Evolutionary conservation across 2,329 filamentous ascomycete genomes (phyloP).

Genomic region (Blumeria graminis): DNA sequence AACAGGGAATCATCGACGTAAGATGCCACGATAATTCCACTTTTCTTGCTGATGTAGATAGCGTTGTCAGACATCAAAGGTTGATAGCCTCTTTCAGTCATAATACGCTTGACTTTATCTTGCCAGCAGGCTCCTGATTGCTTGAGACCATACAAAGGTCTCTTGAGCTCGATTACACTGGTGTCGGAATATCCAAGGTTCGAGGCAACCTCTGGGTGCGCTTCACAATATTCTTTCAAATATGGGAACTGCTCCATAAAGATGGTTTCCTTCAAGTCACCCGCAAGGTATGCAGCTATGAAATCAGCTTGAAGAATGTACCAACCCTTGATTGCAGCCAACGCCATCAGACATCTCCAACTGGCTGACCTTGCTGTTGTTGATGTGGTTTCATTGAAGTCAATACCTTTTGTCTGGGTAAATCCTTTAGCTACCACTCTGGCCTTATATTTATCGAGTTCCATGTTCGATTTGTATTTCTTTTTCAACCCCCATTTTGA

Average conservation of each 20-base stretch:
- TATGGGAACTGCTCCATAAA: too few relatives aligned
- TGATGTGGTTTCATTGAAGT: not conserved
- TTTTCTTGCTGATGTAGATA: too few relatives aligned
- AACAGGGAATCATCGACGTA: too few relatives aligned
- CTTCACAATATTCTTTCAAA: not conserved
- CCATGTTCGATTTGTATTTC: not conserved
- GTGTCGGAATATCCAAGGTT: not conserved
- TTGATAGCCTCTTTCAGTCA: too few relatives aligned
- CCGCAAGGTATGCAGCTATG: too few relatives aligned
- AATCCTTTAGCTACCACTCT: not conserved
- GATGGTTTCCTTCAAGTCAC: too few relatives aligned
- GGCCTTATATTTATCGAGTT: not conserved
- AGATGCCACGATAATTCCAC: too few relatives aligned
- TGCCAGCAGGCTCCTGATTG: not conserved
- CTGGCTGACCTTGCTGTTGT: not conserved
- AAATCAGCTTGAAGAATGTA: too few relatives aligned
- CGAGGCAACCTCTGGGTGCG: not conserved
- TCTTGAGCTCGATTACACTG: not conserved
- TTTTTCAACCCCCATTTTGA: not conserved
- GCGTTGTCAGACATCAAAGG: too few relatives aligned
- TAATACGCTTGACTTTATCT: too few relatives aligned
- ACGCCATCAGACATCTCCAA: too few relatives aligned
- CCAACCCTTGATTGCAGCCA: too few relatives aligned
- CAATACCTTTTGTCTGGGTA: not conserved
- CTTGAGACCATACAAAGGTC: not conserved